These are phyloP conservation scores for Phaeoacremonium minimum DNA, from an alignment of 2,329 filamentous ascomycete species.

Conservation along the genomic window DNA sequence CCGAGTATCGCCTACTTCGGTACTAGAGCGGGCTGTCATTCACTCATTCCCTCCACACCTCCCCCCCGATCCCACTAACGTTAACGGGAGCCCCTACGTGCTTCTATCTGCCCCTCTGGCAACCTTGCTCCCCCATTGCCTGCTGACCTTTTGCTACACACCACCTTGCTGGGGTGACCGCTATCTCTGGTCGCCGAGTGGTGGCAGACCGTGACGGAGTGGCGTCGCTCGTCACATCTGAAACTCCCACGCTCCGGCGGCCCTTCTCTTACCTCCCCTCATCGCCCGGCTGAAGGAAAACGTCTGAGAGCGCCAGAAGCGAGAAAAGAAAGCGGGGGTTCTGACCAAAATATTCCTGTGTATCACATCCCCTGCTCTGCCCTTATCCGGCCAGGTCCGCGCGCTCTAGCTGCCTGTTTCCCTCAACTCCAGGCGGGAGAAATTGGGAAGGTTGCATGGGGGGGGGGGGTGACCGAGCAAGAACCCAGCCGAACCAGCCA, in stretches of 20 bases:
- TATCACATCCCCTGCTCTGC: slow-evolving; percentile 9
- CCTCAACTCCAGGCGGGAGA: too few species aligned
- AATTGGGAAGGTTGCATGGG: too few species aligned
- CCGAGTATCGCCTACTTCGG: too few species aligned
- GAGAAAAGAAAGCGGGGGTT: not conserved
- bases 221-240: not conserved
- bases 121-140: slow-evolving; percentile 1
- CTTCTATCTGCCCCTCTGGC: too few species aligned
- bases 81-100: too few species aligned
- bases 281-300: not conserved
- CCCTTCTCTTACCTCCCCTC: not conserved
- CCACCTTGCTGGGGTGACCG: not conserved
- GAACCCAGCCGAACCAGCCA: too few species aligned
- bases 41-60: too few species aligned
- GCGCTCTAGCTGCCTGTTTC: not conserved
- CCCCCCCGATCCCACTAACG: too few species aligned
- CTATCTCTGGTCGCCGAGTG: not conserved
- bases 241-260: too few species aligned
- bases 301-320: not conserved
- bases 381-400: slow-evolving; percentile 12
- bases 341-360: slow-evolving; percentile 3
- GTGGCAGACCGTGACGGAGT: not conserved
- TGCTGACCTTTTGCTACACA: slow-evolving; percentile 3
- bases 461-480: too few species aligned
- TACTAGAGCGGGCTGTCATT: too few species aligned